Evolutionary conservation across 768 basidiomycete species (phyloP).

Genomic region (Chalciporus pseudorubinellus): DNA sequence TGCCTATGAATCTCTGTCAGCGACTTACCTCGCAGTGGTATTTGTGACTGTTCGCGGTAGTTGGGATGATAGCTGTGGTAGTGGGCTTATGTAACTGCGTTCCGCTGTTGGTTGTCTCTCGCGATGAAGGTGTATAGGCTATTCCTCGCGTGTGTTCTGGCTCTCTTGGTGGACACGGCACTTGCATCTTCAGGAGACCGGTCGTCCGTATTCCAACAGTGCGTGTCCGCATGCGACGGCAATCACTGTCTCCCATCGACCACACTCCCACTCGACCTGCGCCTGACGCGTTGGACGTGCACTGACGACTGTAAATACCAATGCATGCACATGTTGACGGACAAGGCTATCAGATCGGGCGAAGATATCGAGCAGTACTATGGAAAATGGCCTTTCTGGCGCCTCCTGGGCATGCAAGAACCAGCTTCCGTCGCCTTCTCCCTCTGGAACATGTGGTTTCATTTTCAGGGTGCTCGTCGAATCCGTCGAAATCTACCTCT

Average conservation of each 20-base stretch:
- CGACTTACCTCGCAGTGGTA: not conserved
- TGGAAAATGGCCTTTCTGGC: conserved; percentile 97
- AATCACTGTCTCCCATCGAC: conserved; percentile 32
- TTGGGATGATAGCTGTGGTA: not conserved
- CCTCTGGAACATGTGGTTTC: conserved; percentile 77
- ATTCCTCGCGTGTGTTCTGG: conserved; percentile 14
- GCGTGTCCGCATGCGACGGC: conserved; percentile 35
- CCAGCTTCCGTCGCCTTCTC: conserved; percentile 91
- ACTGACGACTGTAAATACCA: conserved; percentile 82
- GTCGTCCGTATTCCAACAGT: conserved; percentile 35
- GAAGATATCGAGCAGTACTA: conserved; percentile 70
- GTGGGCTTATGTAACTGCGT: conserved; percentile 18
- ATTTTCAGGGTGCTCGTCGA: conserved; percentile 56
- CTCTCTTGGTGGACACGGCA: conserved; percentile 4
- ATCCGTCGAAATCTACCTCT: conserved; percentile 47
- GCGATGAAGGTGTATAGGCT: conserved; percentile 18
- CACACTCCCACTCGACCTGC: conserved; percentile 52
- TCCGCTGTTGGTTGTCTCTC: not conserved
- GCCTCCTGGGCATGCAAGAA: conserved; percentile 87
- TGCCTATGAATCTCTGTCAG: not conserved
- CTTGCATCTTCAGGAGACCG: conserved; percentile 34
- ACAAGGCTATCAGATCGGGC: conserved; percentile 44
- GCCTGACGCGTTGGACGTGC: conserved; percentile 84
- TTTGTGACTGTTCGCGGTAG: not conserved
- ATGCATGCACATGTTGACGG: conserved; percentile 82